These are phyloP conservation scores for Oryza glaberrima DNA, from an alignment of 176 grass and related monocot genomes.

Conservation along the genomic window DNA sequence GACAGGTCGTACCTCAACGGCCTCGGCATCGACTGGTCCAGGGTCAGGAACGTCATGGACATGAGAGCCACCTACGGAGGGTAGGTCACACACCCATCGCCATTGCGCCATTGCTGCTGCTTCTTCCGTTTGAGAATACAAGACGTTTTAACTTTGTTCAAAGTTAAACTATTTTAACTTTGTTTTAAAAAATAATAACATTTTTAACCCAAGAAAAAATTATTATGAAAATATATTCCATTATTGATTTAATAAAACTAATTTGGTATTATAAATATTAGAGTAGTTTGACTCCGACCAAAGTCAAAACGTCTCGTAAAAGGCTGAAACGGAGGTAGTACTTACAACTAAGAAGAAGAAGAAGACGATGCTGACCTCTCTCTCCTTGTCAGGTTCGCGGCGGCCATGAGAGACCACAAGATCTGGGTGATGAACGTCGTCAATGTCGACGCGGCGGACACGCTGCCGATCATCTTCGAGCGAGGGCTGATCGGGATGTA, in stretches of 20 bases:
- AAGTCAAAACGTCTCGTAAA: no score
- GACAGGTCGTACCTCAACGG: slow-evolving; percentile 76
- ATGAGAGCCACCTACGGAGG: slow-evolving; percentile 96
- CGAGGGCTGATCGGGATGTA: slow-evolving; percentile 93
- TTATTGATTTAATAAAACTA: no score
- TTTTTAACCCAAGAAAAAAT: fast-evolving
- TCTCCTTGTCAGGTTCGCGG: slow-evolving; percentile 56
- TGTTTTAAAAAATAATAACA: no score
- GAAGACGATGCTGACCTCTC: neutral
- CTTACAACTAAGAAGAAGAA: no score
- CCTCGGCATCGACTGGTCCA: slow-evolving; percentile 82
- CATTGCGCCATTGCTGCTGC: no score
- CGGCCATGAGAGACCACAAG: slow-evolving; percentile 74
- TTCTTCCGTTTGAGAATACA: no score
- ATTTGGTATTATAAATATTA: no score
- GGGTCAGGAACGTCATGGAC: slow-evolving; percentile 98
- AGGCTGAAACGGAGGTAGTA: no score
- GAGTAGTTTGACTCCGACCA: no score
- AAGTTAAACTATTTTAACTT: no score
- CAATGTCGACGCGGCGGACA: slow-evolving; percentile 78
- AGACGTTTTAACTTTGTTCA: no score
- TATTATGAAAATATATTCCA: no score
- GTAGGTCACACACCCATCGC: slow-evolving; percentile 29
- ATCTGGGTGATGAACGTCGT: slow-evolving; percentile 97
- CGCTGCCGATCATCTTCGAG: slow-evolving; percentile 92